phyloP scores from a whole-genome alignment of 1,139 yeast genomes.

The Hyphopichia burtonii region DNA sequence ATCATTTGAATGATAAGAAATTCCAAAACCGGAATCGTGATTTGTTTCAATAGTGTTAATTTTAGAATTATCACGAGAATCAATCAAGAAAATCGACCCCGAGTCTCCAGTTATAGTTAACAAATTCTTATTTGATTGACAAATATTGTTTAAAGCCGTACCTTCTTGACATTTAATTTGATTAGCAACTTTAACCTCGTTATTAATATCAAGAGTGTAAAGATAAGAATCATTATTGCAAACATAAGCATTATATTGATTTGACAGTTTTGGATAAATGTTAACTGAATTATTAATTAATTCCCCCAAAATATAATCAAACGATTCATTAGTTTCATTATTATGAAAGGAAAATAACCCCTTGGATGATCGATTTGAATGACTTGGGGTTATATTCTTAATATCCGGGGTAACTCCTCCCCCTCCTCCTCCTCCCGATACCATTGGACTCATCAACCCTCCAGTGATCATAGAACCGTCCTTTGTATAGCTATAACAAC shows the following conservation, averaged over 20 bases:
- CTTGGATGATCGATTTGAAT: conserved; percentile 30
- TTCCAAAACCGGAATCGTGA: conserved; percentile 81
- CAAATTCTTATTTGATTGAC: conserved; percentile 22
- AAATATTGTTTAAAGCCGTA: conserved; percentile 42
- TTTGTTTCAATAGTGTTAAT: conserved; percentile 46
- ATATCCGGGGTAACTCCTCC: too few species aligned
- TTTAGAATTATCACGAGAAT: conserved; percentile 23
- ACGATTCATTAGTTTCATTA: conserved; percentile 42
- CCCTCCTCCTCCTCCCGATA: too few species aligned
- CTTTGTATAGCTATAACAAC: conserved; percentile 60
- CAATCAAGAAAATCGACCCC: conserved; percentile 36
- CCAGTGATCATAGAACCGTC: conserved; percentile 67
- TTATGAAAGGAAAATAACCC: conserved; percentile 65
- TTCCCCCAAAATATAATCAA: conserved; percentile 66
- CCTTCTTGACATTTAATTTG: conserved; percentile 37
- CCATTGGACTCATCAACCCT: conserved; percentile 52
- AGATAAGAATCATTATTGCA: conserved; percentile 81
- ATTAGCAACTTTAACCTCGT: conserved; percentile 25
- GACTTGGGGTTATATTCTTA: conserved; percentile 21
- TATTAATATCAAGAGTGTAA: conserved; percentile 59
- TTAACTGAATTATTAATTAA: conserved; percentile 84
- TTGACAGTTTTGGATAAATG: conserved; percentile 39
- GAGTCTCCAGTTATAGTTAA: conserved; percentile 46
- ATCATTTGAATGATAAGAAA: conserved; percentile 75
- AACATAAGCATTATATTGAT: conserved; percentile 54